Conservation (phyloP, 805 yeast genomes). For the Wickerhamomyces canadensis region DNA sequence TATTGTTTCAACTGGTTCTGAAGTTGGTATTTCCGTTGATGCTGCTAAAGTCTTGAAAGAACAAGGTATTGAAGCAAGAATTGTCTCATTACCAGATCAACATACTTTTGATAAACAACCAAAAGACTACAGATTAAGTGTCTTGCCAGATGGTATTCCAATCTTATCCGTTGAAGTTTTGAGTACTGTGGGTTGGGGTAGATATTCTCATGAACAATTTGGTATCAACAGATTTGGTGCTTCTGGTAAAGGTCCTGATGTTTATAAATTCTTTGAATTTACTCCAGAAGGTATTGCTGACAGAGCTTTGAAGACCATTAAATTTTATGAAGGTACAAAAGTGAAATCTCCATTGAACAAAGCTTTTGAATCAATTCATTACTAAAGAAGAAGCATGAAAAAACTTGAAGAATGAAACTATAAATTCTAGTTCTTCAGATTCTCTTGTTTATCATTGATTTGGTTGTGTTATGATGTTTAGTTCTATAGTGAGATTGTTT, state of each 20-base stretch:
- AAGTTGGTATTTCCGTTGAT: constrained; percentile 73
- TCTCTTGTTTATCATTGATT: no score
- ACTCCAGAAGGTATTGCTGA: constrained; percentile 89
- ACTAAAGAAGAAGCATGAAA: no score
- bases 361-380: constrained; percentile 54
- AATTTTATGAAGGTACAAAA: constrained; percentile 74
- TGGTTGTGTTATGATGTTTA: no score
- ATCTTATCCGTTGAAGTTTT: constrained; percentile 90
- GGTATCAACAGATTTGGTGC: constrained; percentile 97
- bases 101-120: constrained; percentile 83
- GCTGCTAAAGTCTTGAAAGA: constrained; percentile 68
- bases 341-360: constrained; percentile 71
- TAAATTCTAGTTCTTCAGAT: not conserved
- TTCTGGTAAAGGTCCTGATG: constrained; percentile 81
- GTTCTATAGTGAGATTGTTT: no score
- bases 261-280: constrained; percentile 83
- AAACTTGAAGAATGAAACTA: not conserved
- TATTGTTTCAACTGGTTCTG: constrained; percentile 90
- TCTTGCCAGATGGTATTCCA: constrained; percentile 94
- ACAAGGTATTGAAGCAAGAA: constrained; percentile 66
- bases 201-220: constrained; percentile 93
- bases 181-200: constrained; percentile 88
- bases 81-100: constrained; percentile 93
- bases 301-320: constrained; percentile 74
- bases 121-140: constrained; percentile 71